Evolutionary conservation across 1,284 basidiomycete genomes (phyloP), one percentile per base, ranked within the genome.

Genomic region (Ustilago esculenta): DNA sequence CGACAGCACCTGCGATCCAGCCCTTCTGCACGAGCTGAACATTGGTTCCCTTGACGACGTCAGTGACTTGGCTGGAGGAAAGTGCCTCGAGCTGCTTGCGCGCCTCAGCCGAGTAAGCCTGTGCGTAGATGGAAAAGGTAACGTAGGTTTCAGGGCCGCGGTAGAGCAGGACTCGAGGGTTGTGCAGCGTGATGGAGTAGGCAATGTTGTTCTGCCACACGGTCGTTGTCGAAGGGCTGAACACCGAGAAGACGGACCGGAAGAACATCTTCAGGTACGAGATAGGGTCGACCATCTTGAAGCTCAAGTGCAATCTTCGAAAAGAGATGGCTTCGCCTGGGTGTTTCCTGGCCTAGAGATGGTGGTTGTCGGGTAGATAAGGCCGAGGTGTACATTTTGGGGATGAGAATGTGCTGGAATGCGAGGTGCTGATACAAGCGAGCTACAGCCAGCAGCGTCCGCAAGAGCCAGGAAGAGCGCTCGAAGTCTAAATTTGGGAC

Each of bases 81-180:
- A 69, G 49, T 0, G 24, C 10, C 12, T 58, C 59, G 29, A 69
- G 55, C 52, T 58, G 46, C 44, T 63, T 50, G n/a, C 66, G 46
- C 7, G 66, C 59, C 2, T 69, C 66, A 21, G 66, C 40, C 3
- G 66, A 63, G 45, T 58, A 69, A 5, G 66, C 66, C 33, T 63
- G 66, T 2, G 66, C 66, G 15, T 69, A 69, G 35, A 69, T 54
- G 18, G 59, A 63, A 37, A 76, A 61, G 56, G 70, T 65, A 18
- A 76, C 46, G 50, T 75, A 66, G 21, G 73, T 73, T n/a, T 67
- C 60, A 20, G 73, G 56, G 2, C 73, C 72, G 6, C 68, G 73
- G 56, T 76, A 76, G 48, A 72, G 64, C 11, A 76, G 53, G 11
- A 76, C 49, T 4, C 61, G 66, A 0, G 69, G 55, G 15, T 72